Evolutionary conservation across 1,139 yeast species (phyloP).

Genomic region (Zygoascus sp.): DNA sequence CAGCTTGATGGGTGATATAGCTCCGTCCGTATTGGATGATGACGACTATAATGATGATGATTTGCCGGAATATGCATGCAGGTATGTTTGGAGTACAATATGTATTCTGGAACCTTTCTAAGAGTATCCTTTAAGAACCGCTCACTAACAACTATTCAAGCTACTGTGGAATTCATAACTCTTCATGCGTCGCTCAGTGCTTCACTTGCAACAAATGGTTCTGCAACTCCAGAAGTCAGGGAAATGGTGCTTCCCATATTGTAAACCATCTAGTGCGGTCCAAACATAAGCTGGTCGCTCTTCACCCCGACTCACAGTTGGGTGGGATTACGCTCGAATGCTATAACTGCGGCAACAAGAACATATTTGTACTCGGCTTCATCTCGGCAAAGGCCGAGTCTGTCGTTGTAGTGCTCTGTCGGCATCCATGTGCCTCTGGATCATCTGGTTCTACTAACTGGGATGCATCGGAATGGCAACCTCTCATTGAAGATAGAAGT

Average conservation of each 20-base stretch:
- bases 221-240: slow-evolving; percentile 69
- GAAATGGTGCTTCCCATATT: slow-evolving; percentile 71
- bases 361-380: slow-evolving; percentile 78
- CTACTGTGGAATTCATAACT: slow-evolving; percentile 72
- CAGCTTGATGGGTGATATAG: not conserved
- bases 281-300: slow-evolving; percentile 66
- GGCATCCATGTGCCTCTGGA: slow-evolving; percentile 80
- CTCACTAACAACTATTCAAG: slow-evolving; percentile 13
- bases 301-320: slow-evolving; percentile 76
- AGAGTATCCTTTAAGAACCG: too few relatives aligned
- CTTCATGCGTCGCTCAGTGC: slow-evolving; percentile 70
- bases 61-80: slow-evolving; percentile 35
- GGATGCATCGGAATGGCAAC: slow-evolving; percentile 88
- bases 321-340: slow-evolving; percentile 87
- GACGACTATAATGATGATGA: slow-evolving; percentile 26
- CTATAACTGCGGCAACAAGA: slow-evolving; percentile 81
- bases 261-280: slow-evolving; percentile 81
- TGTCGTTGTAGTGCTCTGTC: slow-evolving; percentile 80
- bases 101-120: not conserved
- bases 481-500: slow-evolving; percentile 74
- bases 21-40: slow-evolving; percentile 16
- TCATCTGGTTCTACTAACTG: slow-evolving; percentile 54
- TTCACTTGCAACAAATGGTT: slow-evolving; percentile 81
- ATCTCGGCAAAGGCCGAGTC: slow-evolving; percentile 85
- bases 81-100: slow-evolving; percentile 20